phyloP scores from a whole-genome alignment of 2,329 filamentous ascomycete genomes.

The Thelonectria blattea region DNA sequence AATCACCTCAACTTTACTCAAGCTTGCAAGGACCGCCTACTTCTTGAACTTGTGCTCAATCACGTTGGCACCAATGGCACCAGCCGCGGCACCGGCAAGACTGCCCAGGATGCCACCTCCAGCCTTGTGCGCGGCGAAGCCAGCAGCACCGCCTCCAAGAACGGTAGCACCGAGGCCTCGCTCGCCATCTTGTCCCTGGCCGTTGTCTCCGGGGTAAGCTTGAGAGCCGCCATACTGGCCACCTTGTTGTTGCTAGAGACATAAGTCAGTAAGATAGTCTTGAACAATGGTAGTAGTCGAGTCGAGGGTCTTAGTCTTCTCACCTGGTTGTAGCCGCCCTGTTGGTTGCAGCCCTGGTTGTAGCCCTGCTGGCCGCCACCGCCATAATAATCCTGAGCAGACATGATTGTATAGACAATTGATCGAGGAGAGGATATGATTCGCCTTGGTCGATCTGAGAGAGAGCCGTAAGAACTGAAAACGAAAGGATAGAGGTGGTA shows the following conservation, averaged over 20 bases:
- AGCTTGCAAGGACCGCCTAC: slow-evolving; percentile 9
- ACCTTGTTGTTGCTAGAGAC: slow-evolving; percentile 29
- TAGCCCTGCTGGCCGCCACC: slow-evolving; percentile 24
- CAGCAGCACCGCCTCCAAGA: slow-evolving; percentile 55
- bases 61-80: slow-evolving; percentile 57
- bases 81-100: slow-evolving; percentile 53
- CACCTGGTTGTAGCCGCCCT: slow-evolving; percentile 27
- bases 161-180: slow-evolving; percentile 59
- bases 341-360: slow-evolving; percentile 26
- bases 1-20: background rate
- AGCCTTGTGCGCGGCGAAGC: slow-evolving; percentile 56
- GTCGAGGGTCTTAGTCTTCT: background rate
- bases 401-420: slow-evolving; percentile 21
- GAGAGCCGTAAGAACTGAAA: background rate
- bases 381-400: slow-evolving; percentile 35
- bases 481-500: background rate
- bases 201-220: slow-evolving; percentile 18
- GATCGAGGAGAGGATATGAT: background rate
- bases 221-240: slow-evolving; percentile 26
- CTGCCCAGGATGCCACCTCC: slow-evolving; percentile 57
- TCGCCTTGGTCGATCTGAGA: background rate
- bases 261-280: too few species aligned
- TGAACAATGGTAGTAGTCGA: too few species aligned
- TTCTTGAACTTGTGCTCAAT: slow-evolving; percentile 48
- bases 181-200: slow-evolving; percentile 42